Evolutionary conservation across 1,284 basidiomycete species (phyloP), one percentile per base, ranked within the genome.

Genomic region (Tilletia indica): DNA sequence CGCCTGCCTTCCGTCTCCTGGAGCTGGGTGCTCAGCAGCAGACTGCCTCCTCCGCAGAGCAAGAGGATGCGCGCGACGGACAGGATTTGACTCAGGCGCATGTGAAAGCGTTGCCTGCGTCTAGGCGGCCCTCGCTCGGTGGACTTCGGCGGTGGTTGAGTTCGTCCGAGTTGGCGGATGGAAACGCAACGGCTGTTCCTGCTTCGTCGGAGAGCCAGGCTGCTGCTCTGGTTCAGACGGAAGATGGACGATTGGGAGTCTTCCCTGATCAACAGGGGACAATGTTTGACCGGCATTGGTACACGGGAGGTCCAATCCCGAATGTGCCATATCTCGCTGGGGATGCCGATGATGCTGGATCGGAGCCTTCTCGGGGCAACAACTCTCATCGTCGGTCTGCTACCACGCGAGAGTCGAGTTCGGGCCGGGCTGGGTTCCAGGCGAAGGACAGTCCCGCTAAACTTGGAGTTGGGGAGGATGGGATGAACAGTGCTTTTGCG

Each of bases 111-210:
- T 25, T 54, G 51, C 51, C 51, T 12, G 51, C 51, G 51, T 54
- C 51, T 25, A 19, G 61, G 19, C 12, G 61, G 61, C 61, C 61
- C 34, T 64, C 61, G 34, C 61, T 64, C 12, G 61, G 61, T 12
- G 61, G 61, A 9, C 61, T 64, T 9, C 3, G 61, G 36, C 34
- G 36, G 14, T 64, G 36, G 16, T 19, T 38, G 36, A 64, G 61
- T 34, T 38, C 61, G 34, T 64, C 61, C 4, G 61, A 64, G 34
- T 38, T 64, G 9, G 61, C 61, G 12, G 25, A 31, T 31, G 25
- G 25, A 31, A 31, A 31, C 25, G 25, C 25, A 31, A 31, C 25
- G 25, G 25, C 25, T 31, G 25, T 31, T 31, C 25, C 25, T 31
- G 25, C 25, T 31, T 31, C 25, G 25, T 31, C 25, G 25, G 25